A percentile compares a stretch with the other conserved stretches of the same genome.
Conservation (phyloP, 1,284 basidiomycete species). For the Rhodotorula sp. region DNA sequence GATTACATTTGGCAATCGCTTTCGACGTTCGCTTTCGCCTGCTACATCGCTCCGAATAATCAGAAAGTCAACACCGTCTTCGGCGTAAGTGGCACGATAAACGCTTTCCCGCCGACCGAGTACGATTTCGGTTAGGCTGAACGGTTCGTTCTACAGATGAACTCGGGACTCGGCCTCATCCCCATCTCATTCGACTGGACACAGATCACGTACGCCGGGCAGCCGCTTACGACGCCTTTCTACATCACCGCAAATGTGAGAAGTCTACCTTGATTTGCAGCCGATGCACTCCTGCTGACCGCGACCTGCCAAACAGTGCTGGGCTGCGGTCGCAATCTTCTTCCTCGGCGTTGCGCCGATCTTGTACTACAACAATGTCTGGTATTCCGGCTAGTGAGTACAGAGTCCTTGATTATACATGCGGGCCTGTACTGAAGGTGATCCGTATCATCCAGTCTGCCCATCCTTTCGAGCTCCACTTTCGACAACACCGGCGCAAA, state of each 20-base stretch:
- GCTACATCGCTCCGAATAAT: slow-evolving; percentile 85
- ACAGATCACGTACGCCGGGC: slow-evolving; percentile 83
- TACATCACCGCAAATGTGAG: slow-evolving; percentile 82
- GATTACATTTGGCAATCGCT: slow-evolving; percentile 68
- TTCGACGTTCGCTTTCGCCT: slow-evolving; percentile 80
- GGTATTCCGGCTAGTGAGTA: slow-evolving; percentile 65
- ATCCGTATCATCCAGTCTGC: slow-evolving; percentile 55
- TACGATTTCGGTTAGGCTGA: not conserved
- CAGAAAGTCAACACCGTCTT: slow-evolving; percentile 85
- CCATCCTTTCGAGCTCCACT: slow-evolving; percentile 69
- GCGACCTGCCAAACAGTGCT: slow-evolving; percentile 52
- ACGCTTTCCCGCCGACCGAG: not conserved
- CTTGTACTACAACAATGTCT: slow-evolving; percentile 87
- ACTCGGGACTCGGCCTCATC: slow-evolving; percentile 80
- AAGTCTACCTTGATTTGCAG: not conserved
- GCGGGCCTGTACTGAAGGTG: too few relatives aligned
- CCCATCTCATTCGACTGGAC: slow-evolving; percentile 93
- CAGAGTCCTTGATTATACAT: too few relatives aligned
- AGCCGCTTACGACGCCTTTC: slow-evolving; percentile 90
- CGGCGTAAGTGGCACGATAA: slow-evolving; percentile 53
- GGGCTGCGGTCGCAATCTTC: slow-evolving; percentile 82
- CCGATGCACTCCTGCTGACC: not conserved
- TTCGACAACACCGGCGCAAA: slow-evolving; percentile 87
- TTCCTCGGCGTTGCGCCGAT: slow-evolving; percentile 85
- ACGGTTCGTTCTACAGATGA: slow-evolving; percentile 49